phyloP scores from a whole-genome alignment of 768 basidiomycete genomes.

The Collybia nuda region DNA sequence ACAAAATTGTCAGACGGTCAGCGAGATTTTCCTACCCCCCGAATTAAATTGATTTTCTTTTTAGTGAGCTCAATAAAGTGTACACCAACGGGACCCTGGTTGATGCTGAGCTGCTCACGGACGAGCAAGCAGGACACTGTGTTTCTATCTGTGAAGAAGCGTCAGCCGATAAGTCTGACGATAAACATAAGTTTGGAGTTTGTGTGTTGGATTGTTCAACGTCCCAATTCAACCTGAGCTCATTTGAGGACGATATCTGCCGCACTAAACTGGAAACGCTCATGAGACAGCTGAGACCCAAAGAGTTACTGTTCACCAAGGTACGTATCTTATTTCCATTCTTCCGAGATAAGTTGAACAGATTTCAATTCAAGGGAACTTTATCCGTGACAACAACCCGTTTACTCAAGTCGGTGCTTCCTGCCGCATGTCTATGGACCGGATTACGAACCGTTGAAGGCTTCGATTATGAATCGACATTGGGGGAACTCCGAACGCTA shows the following conservation, averaged over 20 bases:
- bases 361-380: slow-evolving; percentile 58
- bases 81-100: slow-evolving; percentile 96
- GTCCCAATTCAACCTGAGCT: slow-evolving; percentile 88
- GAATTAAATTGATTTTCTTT: not conserved
- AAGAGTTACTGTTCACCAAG: slow-evolving; percentile 90
- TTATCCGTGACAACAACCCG: slow-evolving; percentile 82
- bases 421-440: slow-evolving; percentile 86
- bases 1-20: slow-evolving; percentile 87
- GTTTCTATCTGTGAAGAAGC: slow-evolving; percentile 78
- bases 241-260: slow-evolving; percentile 90
- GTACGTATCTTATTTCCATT: slow-evolving; percentile 31
- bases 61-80: slow-evolving; percentile 89
- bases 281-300: slow-evolving; percentile 86
- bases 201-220: slow-evolving; percentile 94
- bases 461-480: slow-evolving; percentile 67
- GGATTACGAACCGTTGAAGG: slow-evolving; percentile 83
- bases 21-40: slow-evolving; percentile 4
- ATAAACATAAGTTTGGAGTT: slow-evolving; percentile 70
- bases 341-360: not conserved
- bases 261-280: slow-evolving; percentile 92
- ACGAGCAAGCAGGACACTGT: slow-evolving; percentile 96
- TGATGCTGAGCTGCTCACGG: slow-evolving; percentile 82
- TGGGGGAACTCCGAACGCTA: slow-evolving; percentile 65
- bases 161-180: slow-evolving; percentile 37
- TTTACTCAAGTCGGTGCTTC: slow-evolving; percentile 77